Evolutionary conservation across 2,329 filamentous ascomycete species (phyloP).

Genomic region (Curvularia hawaiiensis): DNA sequence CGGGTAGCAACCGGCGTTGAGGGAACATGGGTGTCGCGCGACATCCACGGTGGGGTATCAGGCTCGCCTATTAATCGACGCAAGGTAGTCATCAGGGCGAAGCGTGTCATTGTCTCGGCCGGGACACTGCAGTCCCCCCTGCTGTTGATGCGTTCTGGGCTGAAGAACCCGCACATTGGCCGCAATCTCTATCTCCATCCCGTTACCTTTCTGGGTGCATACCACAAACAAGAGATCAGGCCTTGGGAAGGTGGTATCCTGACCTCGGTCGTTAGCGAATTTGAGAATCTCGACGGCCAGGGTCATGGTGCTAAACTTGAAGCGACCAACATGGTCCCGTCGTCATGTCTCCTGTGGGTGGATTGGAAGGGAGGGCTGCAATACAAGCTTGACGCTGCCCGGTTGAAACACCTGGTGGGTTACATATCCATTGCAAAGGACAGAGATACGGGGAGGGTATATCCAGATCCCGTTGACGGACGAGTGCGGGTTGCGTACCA

Average conservation of each 20-base stretch:
- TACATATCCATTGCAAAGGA: slow-evolving; percentile 80
- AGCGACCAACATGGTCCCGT: slow-evolving; percentile 74
- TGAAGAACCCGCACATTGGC: slow-evolving; percentile 83
- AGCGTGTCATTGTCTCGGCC: slow-evolving; percentile 77
- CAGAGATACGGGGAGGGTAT: slow-evolving; percentile 75
- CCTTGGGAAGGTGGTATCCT: slow-evolving; percentile 74
- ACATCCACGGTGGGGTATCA: slow-evolving; percentile 63
- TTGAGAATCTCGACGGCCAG: slow-evolving; percentile 78
- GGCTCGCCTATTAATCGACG: slow-evolving; percentile 59
- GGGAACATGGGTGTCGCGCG: slow-evolving; percentile 77
- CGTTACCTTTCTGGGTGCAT: slow-evolving; percentile 59
- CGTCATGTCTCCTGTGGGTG: slow-evolving; percentile 64
- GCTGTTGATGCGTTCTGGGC: slow-evolving; percentile 75
- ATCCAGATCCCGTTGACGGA: slow-evolving; percentile 71
- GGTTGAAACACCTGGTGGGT: slow-evolving; percentile 69
- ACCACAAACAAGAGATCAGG: slow-evolving; percentile 72
- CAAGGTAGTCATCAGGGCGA: slow-evolving; percentile 74
- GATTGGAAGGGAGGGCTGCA: slow-evolving; percentile 72
- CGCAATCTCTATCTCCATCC: slow-evolving; percentile 84
- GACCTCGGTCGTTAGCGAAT: slow-evolving; percentile 75
- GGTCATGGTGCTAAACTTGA: slow-evolving; percentile 87
- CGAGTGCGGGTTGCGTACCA: slow-evolving; percentile 71
- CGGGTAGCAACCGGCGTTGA: slow-evolving; percentile 71
- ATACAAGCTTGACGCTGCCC: slow-evolving; percentile 73
- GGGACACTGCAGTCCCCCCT: slow-evolving; percentile 80